Conservation (phyloP, 495 filamentous ascomycete species). For the Hamigera avellanea region DNA sequence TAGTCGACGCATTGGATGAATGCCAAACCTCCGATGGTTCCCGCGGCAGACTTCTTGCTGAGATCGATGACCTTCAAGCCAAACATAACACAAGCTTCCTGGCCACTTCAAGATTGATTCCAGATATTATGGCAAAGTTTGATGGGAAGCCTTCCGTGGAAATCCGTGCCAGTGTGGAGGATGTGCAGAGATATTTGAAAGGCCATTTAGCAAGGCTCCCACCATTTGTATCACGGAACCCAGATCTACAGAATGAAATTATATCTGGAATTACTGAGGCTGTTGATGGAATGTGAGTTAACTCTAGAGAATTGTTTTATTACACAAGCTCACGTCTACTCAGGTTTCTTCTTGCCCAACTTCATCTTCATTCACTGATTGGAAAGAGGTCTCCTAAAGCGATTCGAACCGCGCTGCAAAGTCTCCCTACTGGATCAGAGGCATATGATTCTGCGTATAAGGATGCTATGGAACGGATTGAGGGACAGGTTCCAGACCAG, state of each 20-base stretch:
- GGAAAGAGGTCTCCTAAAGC: conserved; percentile 19
- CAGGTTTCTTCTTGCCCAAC: conserved; percentile 44
- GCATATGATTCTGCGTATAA: conserved; percentile 14
- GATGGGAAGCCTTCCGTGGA: too few relatives aligned
- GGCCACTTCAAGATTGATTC: too few relatives aligned
- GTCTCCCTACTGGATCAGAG: conserved; percentile 11
- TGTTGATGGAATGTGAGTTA: conserved; percentile 30
- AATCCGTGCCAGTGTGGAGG: too few relatives aligned
- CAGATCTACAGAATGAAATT: conserved; percentile 18
- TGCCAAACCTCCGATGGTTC: too few relatives aligned
- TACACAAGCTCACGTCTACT: neutral
- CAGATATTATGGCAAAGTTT: too few relatives aligned
- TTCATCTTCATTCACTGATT: conserved; percentile 34
- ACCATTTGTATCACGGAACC: conserved; percentile 6
- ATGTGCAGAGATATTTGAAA: too few relatives aligned
- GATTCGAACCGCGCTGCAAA: conserved; percentile 20
- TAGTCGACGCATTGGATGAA: too few relatives aligned
- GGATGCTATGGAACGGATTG: conserved; percentile 13
- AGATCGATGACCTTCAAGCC: too few relatives aligned
- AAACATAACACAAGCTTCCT: too few relatives aligned
- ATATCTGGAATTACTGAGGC: conserved; percentile 13
- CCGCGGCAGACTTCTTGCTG: too few relatives aligned
- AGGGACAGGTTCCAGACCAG: conserved; percentile 17
- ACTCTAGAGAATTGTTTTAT: conserved; percentile 1
- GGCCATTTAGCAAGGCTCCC: conserved; percentile 12